These are phyloP conservation scores for Boeremia exigua DNA, from an alignment of 2,329 filamentous ascomycete species.

Conservation along the genomic window DNA sequence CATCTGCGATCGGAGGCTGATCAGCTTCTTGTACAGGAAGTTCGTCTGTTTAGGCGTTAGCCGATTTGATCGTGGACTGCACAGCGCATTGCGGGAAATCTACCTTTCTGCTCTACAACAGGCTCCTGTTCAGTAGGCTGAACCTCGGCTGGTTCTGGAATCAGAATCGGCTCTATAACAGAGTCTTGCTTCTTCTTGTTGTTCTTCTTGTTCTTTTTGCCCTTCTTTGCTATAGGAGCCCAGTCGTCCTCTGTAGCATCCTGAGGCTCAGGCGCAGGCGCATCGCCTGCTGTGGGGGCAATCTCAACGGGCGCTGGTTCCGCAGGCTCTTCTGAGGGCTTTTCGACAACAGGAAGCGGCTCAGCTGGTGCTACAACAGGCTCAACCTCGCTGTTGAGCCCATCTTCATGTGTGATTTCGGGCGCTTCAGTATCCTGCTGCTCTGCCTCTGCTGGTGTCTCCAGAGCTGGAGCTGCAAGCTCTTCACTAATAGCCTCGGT, in stretches of 20 bases:
- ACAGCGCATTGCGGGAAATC: not conserved
- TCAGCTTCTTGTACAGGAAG: slow-evolving; percentile 3
- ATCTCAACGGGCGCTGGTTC: not conserved
- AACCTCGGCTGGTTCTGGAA: not conserved
- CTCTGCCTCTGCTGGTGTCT: slow-evolving; percentile 4
- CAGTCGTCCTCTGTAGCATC: slow-evolving; percentile 1
- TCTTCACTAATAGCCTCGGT: slow-evolving; percentile 7
- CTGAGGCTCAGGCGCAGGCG: not conserved
- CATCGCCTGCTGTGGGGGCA: not conserved
- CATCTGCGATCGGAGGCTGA: slow-evolving; percentile 3
- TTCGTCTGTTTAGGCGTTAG: slow-evolving; percentile 8
- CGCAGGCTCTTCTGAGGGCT: not conserved
- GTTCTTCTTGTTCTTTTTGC: slow-evolving; percentile 14
- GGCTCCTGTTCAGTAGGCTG: slow-evolving; percentile 7
- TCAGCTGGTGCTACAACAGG: not conserved
- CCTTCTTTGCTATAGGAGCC: slow-evolving; percentile 7
- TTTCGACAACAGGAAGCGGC: not conserved
- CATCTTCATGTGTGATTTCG: not conserved
- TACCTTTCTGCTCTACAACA: slow-evolving; percentile 5
- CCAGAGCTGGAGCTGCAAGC: not conserved
- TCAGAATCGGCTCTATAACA: not conserved
- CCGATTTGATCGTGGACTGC: not conserved
- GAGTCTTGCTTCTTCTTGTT: slow-evolving; percentile 14
- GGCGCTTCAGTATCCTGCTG: not conserved
- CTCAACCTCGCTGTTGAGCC: not conserved